Evolutionary conservation across 2,329 filamentous ascomycete genomes (phyloP), one percentile per base, ranked within the genome.

Genomic region (Aspergillus japonicus): DNA sequence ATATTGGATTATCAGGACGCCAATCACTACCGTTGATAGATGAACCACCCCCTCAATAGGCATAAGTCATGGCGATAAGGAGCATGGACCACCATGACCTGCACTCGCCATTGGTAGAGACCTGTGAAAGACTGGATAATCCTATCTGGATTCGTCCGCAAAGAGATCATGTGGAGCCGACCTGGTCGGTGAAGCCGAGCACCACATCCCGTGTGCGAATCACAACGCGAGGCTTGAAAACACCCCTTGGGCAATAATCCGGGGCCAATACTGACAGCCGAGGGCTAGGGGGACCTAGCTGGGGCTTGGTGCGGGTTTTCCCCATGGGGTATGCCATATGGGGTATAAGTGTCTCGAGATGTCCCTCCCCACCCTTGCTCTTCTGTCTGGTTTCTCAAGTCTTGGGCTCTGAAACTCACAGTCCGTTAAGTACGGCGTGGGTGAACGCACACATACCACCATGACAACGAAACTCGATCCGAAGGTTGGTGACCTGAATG

Each of bases 381-480:
- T 44, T 35, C 33, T 35, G 33, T 16, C 33, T 35, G 11, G 33
- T 11, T 6, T 35, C 33, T 16, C 12, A 12, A 16, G 33, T 12
- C 33, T 4, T 35, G 33, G 11, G 33, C 33, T 12, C 11, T 12
- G 33, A 10, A 19, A 19, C 3, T 16, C 12, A 35, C 14, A 4
- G 11, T 35, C 19, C 1, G 16, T 44, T 14, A 16, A 44, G 14
- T n/a, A 19, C 6, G 2, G 16, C 39, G 39, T 10, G 11, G 10
- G 12, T 44, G 5, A 19, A 8, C 12, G 33, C 33, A 44, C 39
- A 44, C 24, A 42, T 23, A 16, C 21, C 53, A 55, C 21, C 4
- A 55, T 55, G 53, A 6, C 29, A 23, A 54, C 62, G 4, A 58
- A 19, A 16, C 50, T 64, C n/a, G 66, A 69, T 54, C 67, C 67